phyloP scores from a whole-genome alignment of 106 monocot species.

The Ottelia alismoides region DNA sequence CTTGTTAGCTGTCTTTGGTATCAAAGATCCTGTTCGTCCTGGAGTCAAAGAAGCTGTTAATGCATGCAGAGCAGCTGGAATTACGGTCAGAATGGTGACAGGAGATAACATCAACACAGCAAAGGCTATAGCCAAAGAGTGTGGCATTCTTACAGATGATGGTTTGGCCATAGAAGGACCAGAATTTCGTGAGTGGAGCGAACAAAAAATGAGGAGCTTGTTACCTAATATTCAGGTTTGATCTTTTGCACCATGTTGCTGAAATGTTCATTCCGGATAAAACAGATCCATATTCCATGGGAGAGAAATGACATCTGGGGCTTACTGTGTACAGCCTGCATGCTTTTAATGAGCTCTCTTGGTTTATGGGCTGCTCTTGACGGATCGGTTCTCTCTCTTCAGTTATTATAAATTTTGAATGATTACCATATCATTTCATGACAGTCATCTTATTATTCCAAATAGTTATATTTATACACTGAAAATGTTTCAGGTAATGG shows the following conservation, averaged over 20 bases:
- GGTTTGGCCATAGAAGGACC: constrained; percentile 80
- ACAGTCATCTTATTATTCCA: neutral
- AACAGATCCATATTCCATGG: no score
- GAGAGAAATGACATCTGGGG: neutral
- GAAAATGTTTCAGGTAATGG: constrained; percentile 56
- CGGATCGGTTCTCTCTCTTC: neutral
- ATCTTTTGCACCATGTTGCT: neutral
- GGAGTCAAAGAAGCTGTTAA: constrained; percentile 78
- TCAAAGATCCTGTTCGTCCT: constrained; percentile 83
- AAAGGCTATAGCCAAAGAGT: constrained; percentile 87
- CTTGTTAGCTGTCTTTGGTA: constrained; percentile 71
- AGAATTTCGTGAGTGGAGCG: constrained; percentile 58
- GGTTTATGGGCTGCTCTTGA: neutral
- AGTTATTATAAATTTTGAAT: no score
- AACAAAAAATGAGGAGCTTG: constrained; percentile 56
- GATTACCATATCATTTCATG: no score
- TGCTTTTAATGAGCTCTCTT: neutral
- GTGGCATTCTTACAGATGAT: constrained; percentile 76
- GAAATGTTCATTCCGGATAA: no score
- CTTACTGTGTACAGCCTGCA: neutral
- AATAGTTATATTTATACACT: neutral
- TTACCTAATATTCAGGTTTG: constrained; percentile 79
- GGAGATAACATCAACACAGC: constrained; percentile 93
- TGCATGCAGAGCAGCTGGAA: constrained; percentile 63
- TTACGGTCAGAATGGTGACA: constrained; percentile 85